Conservation (phyloP, 1,284 basidiomycete genomes). For the Heliocybe sulcata region DNA sequence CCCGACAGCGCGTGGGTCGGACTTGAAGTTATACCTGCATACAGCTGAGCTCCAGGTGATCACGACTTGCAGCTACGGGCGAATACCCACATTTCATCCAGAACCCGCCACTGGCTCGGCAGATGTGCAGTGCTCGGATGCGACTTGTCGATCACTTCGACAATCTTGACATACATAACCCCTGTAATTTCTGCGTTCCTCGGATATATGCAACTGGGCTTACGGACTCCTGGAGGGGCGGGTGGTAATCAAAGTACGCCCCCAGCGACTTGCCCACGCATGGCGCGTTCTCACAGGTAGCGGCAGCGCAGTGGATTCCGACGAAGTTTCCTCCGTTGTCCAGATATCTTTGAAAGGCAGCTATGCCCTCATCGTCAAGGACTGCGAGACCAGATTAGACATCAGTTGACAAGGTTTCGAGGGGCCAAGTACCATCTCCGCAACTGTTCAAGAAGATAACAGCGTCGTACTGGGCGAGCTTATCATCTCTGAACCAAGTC, state of each 20-base stretch:
- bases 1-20: slow-evolving; percentile 62
- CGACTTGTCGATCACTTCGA: background rate
- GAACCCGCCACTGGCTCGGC: background rate
- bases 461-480: slow-evolving; percentile 52
- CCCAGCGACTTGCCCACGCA: slow-evolving; percentile 52
- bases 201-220: background rate
- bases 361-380: slow-evolving; percentile 50
- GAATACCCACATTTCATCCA: background rate
- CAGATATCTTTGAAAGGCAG: slow-evolving; percentile 59
- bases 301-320: slow-evolving; percentile 65
- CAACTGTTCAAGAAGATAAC: slow-evolving; percentile 69
- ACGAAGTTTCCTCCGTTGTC: slow-evolving; percentile 67
- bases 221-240: background rate
- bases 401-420: background rate
- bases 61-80: background rate
- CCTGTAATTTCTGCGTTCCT: background rate
- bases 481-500: slow-evolving; percentile 48
- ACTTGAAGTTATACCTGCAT: slow-evolving; percentile 69
- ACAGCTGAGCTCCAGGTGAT: background rate
- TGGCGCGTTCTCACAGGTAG: slow-evolving; percentile 56
- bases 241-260: slow-evolving; percentile 12
- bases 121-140: background rate
- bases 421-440: slow-evolving; percentile 40
- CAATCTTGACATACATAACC: background rate
- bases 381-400: slow-evolving; percentile 28